phyloP scores from a whole-genome alignment of 2,329 filamentous ascomycete genomes.

The Clarireedia sp. region DNA sequence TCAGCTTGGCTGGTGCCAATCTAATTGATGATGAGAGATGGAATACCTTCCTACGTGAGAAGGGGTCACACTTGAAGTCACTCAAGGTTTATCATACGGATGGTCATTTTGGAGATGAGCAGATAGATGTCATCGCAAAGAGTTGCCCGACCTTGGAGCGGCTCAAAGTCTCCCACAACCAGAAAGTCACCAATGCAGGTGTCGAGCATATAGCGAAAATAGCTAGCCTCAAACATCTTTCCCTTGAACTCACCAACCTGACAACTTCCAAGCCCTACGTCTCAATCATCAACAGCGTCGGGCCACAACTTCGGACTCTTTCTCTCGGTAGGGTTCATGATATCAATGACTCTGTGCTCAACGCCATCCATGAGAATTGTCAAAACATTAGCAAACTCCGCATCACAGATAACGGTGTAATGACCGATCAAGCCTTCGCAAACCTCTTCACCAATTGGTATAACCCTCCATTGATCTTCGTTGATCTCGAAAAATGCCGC shows the following conservation, averaged over 20 bases:
- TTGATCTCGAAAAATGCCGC: constrained; percentile 73
- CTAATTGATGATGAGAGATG: constrained; percentile 71
- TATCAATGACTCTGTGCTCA: constrained; percentile 61
- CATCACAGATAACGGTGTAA: constrained; percentile 66
- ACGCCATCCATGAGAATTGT: constrained; percentile 64
- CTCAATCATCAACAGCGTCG: constrained; percentile 53
- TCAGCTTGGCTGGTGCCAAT: constrained; percentile 80
- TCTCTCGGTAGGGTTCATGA: constrained; percentile 64
- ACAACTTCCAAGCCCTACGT: constrained; percentile 50
- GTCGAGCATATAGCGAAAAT: constrained; percentile 58
- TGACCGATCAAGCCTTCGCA: constrained; percentile 68
- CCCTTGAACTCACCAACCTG: constrained; percentile 56
- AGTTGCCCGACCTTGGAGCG: constrained; percentile 62
- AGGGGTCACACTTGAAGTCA: constrained; percentile 56
- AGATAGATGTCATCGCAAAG: constrained; percentile 51
- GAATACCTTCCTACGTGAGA: constrained; percentile 58
- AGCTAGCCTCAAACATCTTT: constrained; percentile 61
- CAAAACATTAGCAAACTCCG: constrained; percentile 65
- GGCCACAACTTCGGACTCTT: constrained; percentile 62
- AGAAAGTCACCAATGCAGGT: constrained; percentile 59
- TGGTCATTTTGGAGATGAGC: constrained; percentile 67
- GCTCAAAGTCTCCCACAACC: constrained; percentile 76
- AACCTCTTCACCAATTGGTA: constrained; percentile 68
- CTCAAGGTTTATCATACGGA: constrained; percentile 81
- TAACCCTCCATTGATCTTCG: constrained; percentile 60